A percentile compares a stretch with the other conserved stretches of the same genome.
Evolutionary conservation across 495 filamentous ascomycete species (phyloP).

Genomic region (Penicillium desertorum): DNA sequence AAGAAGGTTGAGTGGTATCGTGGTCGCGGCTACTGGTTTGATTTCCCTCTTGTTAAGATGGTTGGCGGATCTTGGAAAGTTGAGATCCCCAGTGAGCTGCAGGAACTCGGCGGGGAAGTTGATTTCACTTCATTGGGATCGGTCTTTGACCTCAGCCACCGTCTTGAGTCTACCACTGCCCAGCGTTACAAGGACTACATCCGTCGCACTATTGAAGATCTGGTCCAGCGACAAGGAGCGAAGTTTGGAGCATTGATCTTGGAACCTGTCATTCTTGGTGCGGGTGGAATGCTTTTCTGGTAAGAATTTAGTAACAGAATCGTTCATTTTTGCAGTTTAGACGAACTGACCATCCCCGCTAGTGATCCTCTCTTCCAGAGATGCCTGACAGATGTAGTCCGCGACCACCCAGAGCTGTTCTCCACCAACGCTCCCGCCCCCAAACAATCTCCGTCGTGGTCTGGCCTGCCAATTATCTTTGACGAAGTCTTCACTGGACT

Average conservation of each 20-base stretch:
- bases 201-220: slow-evolving; percentile 44
- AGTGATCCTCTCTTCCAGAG: slow-evolving; percentile 78
- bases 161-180: slow-evolving; percentile 43
- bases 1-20: slow-evolving; percentile 78
- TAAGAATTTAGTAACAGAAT: slow-evolving; percentile 32
- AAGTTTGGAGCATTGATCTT: slow-evolving; percentile 74
- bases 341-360: slow-evolving; percentile 1
- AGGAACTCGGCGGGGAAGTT: slow-evolving; percentile 45
- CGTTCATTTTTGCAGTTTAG: neutral
- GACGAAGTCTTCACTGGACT: slow-evolving; percentile 84
- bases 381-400: slow-evolving; percentile 61
- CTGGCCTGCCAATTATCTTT: slow-evolving; percentile 69
- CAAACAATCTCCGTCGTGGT: slow-evolving; percentile 49
- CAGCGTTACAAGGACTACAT: slow-evolving; percentile 60
- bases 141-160: slow-evolving; percentile 59
- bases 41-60: slow-evolving; percentile 68
- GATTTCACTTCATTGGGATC: slow-evolving; percentile 52
- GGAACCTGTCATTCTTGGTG: slow-evolving; percentile 73
- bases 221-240: slow-evolving; percentile 52
- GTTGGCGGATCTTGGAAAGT: slow-evolving; percentile 61
- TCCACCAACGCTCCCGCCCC: slow-evolving; percentile 6
- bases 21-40: slow-evolving; percentile 72
- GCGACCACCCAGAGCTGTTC: slow-evolving; percentile 54
- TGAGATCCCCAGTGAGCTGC: slow-evolving; percentile 49
- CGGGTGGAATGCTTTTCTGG: slow-evolving; percentile 76